These are phyloP conservation scores for Clonostachys sp. DNA, from an alignment of 2,329 filamentous ascomycete species.

Conservation along the genomic window DNA sequence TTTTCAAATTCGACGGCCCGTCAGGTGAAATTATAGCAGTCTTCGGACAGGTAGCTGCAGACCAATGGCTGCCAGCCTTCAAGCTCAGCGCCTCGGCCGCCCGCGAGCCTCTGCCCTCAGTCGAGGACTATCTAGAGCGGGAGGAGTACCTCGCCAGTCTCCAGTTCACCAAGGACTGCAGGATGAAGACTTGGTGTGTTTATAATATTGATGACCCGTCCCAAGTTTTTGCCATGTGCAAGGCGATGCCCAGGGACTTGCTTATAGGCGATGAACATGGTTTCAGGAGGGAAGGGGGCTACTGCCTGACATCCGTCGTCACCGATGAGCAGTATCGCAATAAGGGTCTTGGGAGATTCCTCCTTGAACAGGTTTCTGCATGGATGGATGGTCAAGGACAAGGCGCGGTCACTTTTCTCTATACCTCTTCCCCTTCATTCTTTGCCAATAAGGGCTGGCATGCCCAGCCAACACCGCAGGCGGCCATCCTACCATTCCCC, in stretches of 20 bases:
- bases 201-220: not conserved
- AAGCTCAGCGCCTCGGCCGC: not conserved
- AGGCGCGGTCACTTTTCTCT: not conserved
- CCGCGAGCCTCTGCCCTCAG: not conserved
- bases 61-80: not conserved
- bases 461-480: not conserved
- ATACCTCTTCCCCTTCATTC: not conserved
- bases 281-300: not conserved
- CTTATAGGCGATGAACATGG: not conserved
- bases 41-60: not conserved
- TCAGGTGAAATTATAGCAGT: not conserved
- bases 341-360: not conserved
- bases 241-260: not conserved
- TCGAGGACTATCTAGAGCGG: not conserved
- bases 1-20: no score
- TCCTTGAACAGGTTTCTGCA: not conserved
- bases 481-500: not conserved
- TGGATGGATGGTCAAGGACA: not conserved
- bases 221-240: not conserved
- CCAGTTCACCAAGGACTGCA: not conserved
- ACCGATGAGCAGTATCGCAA: not conserved
- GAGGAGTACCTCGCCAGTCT: not conserved
- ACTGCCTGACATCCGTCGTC: not conserved
- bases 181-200: not conserved
- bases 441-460: not conserved